Evolutionary conservation across 345 rosid genomes (phyloP).

Genomic region (Citrus unshiu): DNA sequence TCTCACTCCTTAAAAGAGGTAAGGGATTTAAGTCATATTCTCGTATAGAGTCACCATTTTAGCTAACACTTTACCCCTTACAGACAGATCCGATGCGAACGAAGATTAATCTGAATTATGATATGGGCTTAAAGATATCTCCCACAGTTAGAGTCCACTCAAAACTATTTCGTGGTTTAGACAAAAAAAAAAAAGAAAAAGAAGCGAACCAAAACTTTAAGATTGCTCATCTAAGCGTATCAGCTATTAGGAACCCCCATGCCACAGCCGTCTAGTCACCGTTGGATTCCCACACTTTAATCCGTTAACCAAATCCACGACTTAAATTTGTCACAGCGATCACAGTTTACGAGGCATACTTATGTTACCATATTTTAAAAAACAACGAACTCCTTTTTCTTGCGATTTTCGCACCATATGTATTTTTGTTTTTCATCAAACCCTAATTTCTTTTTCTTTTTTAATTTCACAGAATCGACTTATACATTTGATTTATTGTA

Average conservation of each 20-base stretch:
- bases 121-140: rapidly evolving
- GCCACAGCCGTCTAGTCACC: neutral
- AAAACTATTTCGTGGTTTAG: rapidly evolving
- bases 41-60: no score
- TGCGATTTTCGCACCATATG: neutral
- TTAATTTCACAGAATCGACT: neutral
- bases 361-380: neutral
- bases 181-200: neutral
- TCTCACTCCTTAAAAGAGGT: no score
- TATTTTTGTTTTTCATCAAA: no score
- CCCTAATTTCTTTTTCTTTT: no score
- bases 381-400: neutral
- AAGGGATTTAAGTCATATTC: rapidly evolving
- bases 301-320: neutral
- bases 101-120: rapidly evolving
- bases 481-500: neutral
- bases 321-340: neutral
- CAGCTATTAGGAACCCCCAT: neutral
- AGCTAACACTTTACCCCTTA: rapidly evolving
- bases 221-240: neutral
- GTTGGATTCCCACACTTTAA: neutral
- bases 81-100: rapidly evolving
- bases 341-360: neutral
- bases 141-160: rapidly evolving
- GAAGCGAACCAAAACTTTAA: neutral